A percentile compares a stretch with the other conserved stretches of the same genome.
Conservation (phyloP, 2,329 filamentous ascomycete genomes). For the Paradendryphiella salina region DNA sequence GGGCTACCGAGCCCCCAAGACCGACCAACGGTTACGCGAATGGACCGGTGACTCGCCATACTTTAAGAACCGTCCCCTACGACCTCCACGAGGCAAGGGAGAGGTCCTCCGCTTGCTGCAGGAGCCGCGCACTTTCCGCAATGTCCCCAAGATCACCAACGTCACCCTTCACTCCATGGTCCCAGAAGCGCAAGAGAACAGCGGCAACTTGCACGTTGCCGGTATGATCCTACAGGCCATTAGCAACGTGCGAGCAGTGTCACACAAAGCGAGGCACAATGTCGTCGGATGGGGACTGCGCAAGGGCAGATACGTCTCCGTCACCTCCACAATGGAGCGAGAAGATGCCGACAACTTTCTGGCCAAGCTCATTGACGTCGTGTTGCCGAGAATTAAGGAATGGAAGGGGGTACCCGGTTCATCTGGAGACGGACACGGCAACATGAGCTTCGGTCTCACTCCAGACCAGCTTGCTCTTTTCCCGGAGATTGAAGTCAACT, state of each 20-base stretch:
- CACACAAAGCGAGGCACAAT: conserved; percentile 70
- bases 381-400: conserved; percentile 94
- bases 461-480: conserved; percentile 78
- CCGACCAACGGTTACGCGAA: conserved; percentile 69
- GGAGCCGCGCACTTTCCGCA: conserved; percentile 72
- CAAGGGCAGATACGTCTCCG: conserved; percentile 70
- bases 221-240: conserved; percentile 85
- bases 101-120: conserved; percentile 69
- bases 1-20: conserved; percentile 64
- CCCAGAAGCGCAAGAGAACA: conserved; percentile 67
- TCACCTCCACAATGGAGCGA: conserved; percentile 76
- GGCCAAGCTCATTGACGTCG: conserved; percentile 84
- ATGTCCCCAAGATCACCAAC: conserved; percentile 78
- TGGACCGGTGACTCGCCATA: conserved; percentile 95
- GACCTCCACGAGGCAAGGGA: conserved; percentile 80
- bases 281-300: conserved; percentile 76
- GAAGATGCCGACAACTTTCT: conserved; percentile 88
- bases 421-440: conserved; percentile 85
- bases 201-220: conserved; percentile 76
- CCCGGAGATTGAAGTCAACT: conserved; percentile 93
- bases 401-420: conserved; percentile 78
- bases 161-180: conserved; percentile 81
- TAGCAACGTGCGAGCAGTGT: conserved; percentile 71
- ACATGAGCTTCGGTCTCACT: conserved; percentile 79
- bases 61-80: conserved; percentile 84